phyloP scores from a whole-genome alignment of 2,329 filamentous ascomycete genomes.

The Fusarium solani-melongenae region DNA sequence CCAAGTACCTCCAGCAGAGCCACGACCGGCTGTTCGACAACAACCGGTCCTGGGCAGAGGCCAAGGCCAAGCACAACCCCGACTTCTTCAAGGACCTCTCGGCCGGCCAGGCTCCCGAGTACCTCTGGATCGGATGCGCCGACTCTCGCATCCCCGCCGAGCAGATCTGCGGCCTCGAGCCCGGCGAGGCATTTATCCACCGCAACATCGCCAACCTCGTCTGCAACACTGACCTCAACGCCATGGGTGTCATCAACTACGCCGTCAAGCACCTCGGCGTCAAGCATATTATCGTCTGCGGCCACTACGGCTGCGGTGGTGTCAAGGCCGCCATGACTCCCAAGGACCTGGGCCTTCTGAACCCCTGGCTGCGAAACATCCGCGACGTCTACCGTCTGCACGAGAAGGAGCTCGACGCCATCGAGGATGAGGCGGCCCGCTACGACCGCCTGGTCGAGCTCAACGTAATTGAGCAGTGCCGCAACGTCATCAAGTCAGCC shows the following conservation, averaged over 20 bases:
- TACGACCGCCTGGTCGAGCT: slow-evolving; percentile 82
- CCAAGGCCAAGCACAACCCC: slow-evolving; percentile 68
- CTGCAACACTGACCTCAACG: slow-evolving; percentile 81
- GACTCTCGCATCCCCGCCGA: slow-evolving; percentile 94
- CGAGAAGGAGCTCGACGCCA: slow-evolving; percentile 74
- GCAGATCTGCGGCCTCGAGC: slow-evolving; percentile 82
- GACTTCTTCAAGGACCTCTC: slow-evolving; percentile 73
- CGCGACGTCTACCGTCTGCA: slow-evolving; percentile 79
- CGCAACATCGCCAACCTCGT: slow-evolving; percentile 95
- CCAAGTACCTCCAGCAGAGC: slow-evolving; percentile 68
- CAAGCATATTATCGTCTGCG: slow-evolving; percentile 84
- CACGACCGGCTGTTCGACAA: slow-evolving; percentile 76
- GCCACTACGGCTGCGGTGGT: slow-evolving; percentile 82
- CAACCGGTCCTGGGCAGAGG: slow-evolving; percentile 73
- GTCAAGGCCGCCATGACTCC: slow-evolving; percentile 80
- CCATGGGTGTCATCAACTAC: slow-evolving; percentile 86
- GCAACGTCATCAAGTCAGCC: slow-evolving; percentile 82
- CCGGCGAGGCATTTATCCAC: slow-evolving; percentile 94
- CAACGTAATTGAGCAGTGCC: slow-evolving; percentile 83
- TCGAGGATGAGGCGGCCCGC: slow-evolving; percentile 68
- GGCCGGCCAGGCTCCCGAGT: slow-evolving; percentile 75
- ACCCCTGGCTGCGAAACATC: slow-evolving; percentile 81
- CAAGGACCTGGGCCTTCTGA: slow-evolving; percentile 75
- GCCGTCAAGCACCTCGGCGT: slow-evolving; percentile 83
- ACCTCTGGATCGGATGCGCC: slow-evolving; percentile 91